phyloP scores from a whole-genome alignment of 2,329 filamentous ascomycete genomes.

The Talaromyces albobiverticillius region DNA sequence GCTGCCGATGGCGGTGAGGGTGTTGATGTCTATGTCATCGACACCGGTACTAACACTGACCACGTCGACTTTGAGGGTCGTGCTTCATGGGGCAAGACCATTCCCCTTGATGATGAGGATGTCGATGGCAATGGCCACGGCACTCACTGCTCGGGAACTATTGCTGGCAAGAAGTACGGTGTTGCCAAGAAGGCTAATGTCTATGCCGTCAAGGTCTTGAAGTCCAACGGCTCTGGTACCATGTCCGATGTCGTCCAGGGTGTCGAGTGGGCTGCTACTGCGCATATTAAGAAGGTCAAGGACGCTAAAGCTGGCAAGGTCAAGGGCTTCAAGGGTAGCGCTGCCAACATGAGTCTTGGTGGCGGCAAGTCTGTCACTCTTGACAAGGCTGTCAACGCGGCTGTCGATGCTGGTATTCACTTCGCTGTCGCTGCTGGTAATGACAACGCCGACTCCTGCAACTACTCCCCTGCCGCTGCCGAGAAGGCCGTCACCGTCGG shows the following conservation, averaged over 20 bases:
- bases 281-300: constrained; percentile 73
- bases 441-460: constrained; percentile 98
- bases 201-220: constrained; percentile 96
- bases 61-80: constrained; percentile 98
- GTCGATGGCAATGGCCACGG: constrained; percentile 96
- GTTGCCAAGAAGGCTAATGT: constrained; percentile 98
- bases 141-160: constrained; percentile 97
- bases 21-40: constrained; percentile 97
- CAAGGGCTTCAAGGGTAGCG: constrained; percentile 97
- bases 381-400: constrained; percentile 89
- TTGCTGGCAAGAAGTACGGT: constrained; percentile 98
- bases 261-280: constrained; percentile 86
- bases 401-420: constrained; percentile 87
- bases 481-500: constrained; percentile 91
- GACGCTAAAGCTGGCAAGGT: constrained; percentile 80
- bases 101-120: constrained; percentile 79
- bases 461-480: constrained; percentile 95
- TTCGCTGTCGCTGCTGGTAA: constrained; percentile 98
- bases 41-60: constrained; percentile 89
- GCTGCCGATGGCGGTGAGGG: constrained; percentile 87
- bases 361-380: constrained; percentile 94
- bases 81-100: constrained; percentile 95
- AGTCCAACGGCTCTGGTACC: constrained; percentile 93
- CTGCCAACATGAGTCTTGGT: constrained; percentile 98
- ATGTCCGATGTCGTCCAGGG: constrained; percentile 99